Evolutionary conservation across 805 yeast genomes (phyloP).

Genomic region (Novakomyces olei): DNA sequence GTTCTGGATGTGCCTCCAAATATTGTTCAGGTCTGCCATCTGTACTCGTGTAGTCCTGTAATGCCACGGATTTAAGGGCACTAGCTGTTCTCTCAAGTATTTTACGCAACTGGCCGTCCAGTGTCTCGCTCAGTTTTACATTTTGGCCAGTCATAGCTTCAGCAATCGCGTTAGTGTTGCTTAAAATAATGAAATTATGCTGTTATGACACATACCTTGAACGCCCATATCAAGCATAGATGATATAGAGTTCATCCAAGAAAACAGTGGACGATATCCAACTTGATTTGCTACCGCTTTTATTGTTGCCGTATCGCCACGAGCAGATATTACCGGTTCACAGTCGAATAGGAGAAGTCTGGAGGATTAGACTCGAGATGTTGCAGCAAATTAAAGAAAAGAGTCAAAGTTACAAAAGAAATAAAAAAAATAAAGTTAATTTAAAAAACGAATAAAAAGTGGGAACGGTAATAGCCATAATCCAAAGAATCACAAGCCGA

Average conservation of each 20-base stretch:
- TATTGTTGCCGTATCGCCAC: constrained; percentile 51
- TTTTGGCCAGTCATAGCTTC: constrained; percentile 92
- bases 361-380: constrained; percentile 18
- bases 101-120: constrained; percentile 59
- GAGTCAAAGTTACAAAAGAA: too few relatives aligned
- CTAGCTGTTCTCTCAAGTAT: constrained; percentile 51
- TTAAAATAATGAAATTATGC: too few relatives aligned
- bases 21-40: constrained; percentile 26
- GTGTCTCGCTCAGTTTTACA: constrained; percentile 66
- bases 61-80: constrained; percentile 47
- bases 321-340: constrained; percentile 45
- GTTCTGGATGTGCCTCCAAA: constrained; percentile 64
- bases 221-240: constrained; percentile 63
- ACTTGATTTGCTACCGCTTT: constrained; percentile 47
- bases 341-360: constrained; percentile 55
- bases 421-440: too few relatives aligned
- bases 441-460: too few relatives aligned
- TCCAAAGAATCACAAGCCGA: too few relatives aligned
- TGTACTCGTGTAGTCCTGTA: constrained; percentile 6
- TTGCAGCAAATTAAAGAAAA: constrained; percentile 2
- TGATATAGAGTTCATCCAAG: constrained; percentile 70
- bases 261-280: constrained; percentile 85
- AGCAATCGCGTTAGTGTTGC: too few relatives aligned
- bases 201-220: too few relatives aligned
- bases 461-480: too few relatives aligned